Evolutionary conservation across 2,329 filamentous ascomycete species (phyloP).

Genomic region (Fusarium transvaalense): DNA sequence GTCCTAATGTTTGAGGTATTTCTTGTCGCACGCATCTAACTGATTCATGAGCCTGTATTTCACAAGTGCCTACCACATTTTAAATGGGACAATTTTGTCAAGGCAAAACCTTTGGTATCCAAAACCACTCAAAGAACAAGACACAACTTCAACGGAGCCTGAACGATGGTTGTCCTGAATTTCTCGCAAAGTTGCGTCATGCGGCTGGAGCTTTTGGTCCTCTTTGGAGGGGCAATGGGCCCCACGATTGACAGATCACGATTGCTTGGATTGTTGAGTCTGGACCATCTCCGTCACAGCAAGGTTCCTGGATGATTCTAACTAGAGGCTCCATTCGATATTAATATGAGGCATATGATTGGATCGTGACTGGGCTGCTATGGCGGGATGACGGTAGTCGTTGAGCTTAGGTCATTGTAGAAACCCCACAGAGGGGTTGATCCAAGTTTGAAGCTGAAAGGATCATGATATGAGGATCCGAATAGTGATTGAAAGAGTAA

Average conservation of each 20-base stretch:
- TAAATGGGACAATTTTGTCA: not conserved
- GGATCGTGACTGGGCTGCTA: slow-evolving; percentile 26
- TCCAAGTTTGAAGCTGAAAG: slow-evolving; percentile 11
- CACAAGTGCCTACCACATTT: not conserved
- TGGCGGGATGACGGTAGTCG: slow-evolving; percentile 33
- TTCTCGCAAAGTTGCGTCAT: slow-evolving; percentile 28
- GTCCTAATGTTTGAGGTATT: not conserved
- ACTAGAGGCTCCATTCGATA: slow-evolving; percentile 35
- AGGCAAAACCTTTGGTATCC: not conserved
- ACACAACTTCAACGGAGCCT: not conserved
- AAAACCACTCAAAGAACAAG: not conserved
- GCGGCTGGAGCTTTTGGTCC: slow-evolving; percentile 25
- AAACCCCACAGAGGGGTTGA: slow-evolving; percentile 43
- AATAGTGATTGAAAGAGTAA: not conserved
- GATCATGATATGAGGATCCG: slow-evolving; percentile 30
- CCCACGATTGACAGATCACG: slow-evolving; percentile 33
- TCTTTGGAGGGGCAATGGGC: slow-evolving; percentile 28
- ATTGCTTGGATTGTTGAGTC: slow-evolving; percentile 25
- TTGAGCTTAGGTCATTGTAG: slow-evolving; percentile 28
- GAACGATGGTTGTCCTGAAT: not conserved
- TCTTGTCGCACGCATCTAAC: not conserved
- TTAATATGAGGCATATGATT: slow-evolving; percentile 40
- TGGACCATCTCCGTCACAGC: slow-evolving; percentile 22
- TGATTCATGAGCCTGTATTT: not conserved
- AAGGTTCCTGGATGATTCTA: slow-evolving; percentile 34